These are phyloP conservation scores for Coemansia sp. DNA, from an alignment of 192 early-diverging fungal species.

Conservation along the genomic window DNA sequence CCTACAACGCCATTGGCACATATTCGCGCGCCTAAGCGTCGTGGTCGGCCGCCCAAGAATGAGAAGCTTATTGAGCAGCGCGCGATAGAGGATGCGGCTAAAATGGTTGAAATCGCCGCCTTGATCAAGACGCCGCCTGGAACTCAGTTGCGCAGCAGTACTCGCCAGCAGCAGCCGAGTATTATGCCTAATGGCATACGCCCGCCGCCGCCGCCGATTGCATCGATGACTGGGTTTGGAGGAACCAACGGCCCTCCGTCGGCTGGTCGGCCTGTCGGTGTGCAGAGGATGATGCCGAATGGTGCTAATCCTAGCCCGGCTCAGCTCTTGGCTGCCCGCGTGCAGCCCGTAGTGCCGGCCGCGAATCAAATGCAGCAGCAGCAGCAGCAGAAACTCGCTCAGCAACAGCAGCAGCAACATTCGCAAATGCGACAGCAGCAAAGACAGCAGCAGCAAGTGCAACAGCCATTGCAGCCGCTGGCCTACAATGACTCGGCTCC, in stretches of 20 bases:
- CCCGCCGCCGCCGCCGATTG: not conserved
- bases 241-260: not conserved
- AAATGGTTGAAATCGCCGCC: constrained; percentile 21
- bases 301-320: not conserved
- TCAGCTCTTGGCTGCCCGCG: constrained; percentile 5
- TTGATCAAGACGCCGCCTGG: constrained; percentile 7
- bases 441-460: not conserved
- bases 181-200: constrained; percentile 7
- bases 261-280: not conserved
- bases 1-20: constrained; percentile 2
- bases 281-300: not conserved
- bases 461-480: constrained; percentile 8
- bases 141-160: constrained; percentile 2
- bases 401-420: not conserved
- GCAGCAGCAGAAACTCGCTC: not conserved
- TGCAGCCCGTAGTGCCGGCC: not conserved
- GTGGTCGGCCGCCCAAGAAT: constrained; percentile 51
- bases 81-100: constrained; percentile 44
- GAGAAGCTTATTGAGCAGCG: constrained; percentile 50
- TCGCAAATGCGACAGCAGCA: constrained; percentile 13
- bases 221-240: not conserved
- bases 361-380: not conserved
- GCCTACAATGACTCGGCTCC: constrained; percentile 23
- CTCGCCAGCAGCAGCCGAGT: not conserved
- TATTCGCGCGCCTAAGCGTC: constrained; percentile 25